Percentiles rank a stretch among this genome's conserved stretches.
These are phyloP conservation scores for Lophiotrema nucula DNA, from an alignment of 495 filamentous ascomycete genomes.

Conservation along the genomic window DNA sequence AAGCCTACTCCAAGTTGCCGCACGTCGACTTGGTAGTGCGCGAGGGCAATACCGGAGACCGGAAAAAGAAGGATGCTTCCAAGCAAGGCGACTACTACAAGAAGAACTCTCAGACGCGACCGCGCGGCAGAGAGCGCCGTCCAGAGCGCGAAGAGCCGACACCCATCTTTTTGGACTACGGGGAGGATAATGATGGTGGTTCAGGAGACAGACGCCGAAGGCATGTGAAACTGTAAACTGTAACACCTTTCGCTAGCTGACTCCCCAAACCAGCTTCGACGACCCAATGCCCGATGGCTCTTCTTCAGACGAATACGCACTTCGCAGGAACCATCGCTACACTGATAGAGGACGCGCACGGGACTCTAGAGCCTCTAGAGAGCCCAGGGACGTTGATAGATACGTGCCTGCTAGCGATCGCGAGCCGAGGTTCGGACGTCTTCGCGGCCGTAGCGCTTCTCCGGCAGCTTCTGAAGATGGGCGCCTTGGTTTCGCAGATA, in stretches of 20 bases:
- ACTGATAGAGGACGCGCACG: no score
- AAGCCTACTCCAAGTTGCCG: conserved; percentile 48
- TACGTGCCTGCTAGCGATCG: conserved; percentile 42
- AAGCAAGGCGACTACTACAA: conserved; percentile 87
- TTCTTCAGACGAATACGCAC: conserved; percentile 40
- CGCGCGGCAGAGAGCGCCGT: neutral
- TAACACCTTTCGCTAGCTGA: neutral
- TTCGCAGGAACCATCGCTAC: neutral
- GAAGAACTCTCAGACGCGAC: conserved; percentile 65
- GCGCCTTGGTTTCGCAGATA: conserved; percentile 49
- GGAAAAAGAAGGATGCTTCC: conserved; percentile 72
- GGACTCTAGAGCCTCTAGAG: no score
- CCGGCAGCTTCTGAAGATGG: conserved; percentile 65
- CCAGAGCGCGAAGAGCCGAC: neutral
- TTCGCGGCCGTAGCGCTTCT: conserved; percentile 69
- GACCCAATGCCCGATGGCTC: neutral
- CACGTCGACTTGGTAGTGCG: conserved; percentile 70
- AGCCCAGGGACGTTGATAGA: conserved; percentile 48
- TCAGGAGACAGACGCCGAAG: neutral
- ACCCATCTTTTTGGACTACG: neutral
- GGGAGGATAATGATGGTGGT: conserved; percentile 67
- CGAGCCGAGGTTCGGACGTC: conserved; percentile 40
- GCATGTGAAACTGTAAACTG: neutral
- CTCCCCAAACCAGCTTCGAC: neutral
- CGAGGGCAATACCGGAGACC: conserved; percentile 70